Evolutionary conservation across 129 eudicot genomes (phyloP), one percentile per base, ranked within the genome.

Genomic region (Flaveria brownii): DNA sequence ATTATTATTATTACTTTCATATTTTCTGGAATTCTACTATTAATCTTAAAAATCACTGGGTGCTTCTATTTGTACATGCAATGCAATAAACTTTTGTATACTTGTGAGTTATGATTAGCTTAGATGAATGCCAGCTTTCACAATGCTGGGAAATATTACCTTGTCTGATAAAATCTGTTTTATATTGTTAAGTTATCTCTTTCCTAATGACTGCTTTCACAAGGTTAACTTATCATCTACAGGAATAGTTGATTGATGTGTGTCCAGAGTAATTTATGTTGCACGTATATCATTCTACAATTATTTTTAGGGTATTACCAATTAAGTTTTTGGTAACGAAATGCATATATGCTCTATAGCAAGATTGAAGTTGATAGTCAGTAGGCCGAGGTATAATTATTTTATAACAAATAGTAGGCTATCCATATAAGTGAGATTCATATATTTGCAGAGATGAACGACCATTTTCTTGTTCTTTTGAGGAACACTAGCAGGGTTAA

Each of bases 151-250:
- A 25, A 25, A 28, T 25, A 23, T 23, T 10, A 3, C 22, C 17
- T 55, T 55, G 28, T 8, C 28, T 56, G 62, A 56, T 56, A 56
- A 56, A 10, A 41, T 9, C 16, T 41, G 7, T 39, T n/a, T 67
- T 8, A 70, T 49, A 70, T 3, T 23, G 25, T 26, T 50, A 70
- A 18, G 51, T 69, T 70, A 26, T 70, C 16, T 64, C 25, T 64
- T 25, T 39, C 8, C 15, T 39, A 41, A 4, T 66, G 43, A 41
- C 50, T 65, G 42, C 28, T 36, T 65, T 65, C 20, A 39, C 47
- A 65, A 39, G 70, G 71, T 65, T 65, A 36, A n/a, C 71, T 39
- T 16, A 65, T n/a, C 26, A 39, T 2, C 41, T 36, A 65, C 50
- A 9, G 2, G 26, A 39, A 65, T 65, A 8, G 15, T 65, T 16